phyloP scores from a whole-genome alignment of 495 filamentous ascomycete species.

The Clavariopsis aquatica region DNA sequence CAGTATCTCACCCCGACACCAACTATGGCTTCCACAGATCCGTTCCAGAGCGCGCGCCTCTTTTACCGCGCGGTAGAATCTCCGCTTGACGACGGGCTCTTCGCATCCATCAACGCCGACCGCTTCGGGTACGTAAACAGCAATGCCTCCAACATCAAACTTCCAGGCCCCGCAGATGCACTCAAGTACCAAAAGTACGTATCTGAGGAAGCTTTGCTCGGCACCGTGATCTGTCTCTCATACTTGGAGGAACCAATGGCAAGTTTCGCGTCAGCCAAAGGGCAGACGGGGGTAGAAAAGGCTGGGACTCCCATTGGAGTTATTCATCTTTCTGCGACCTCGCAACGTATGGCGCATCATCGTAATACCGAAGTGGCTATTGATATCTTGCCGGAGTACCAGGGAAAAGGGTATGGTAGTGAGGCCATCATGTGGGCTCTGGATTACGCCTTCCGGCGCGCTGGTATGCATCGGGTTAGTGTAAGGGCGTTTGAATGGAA shows the following conservation, averaged over 20 bases:
- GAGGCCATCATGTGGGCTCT: constrained; percentile 57
- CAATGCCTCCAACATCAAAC: constrained; percentile 29
- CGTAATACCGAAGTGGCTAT: constrained; percentile 50
- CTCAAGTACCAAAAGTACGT: constrained; percentile 24
- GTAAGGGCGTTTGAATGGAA: constrained; percentile 51
- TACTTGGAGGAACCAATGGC: too few species aligned
- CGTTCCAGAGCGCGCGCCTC: constrained; percentile 43
- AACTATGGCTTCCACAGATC: constrained; percentile 5
- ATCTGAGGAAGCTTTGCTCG: constrained; percentile 44
- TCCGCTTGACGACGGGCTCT: constrained; percentile 41
- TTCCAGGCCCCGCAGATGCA: constrained; percentile 37
- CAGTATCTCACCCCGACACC: not conserved
- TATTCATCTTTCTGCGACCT: constrained; percentile 34
- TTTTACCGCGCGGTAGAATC: constrained; percentile 36
- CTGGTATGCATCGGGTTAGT: constrained; percentile 52
- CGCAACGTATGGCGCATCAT: constrained; percentile 44
- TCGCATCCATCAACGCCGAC: constrained; percentile 52
- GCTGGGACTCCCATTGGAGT: constrained; percentile 38
- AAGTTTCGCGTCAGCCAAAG: not conserved
- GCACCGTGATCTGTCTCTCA: constrained; percentile 48
- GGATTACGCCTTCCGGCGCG: constrained; percentile 52
- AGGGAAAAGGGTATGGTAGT: constrained; percentile 55
- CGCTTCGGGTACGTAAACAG: constrained; percentile 26
- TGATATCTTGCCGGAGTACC: constrained; percentile 44
- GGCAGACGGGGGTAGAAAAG: not conserved